Conservation (phyloP, 768 basidiomycete species). For the Lepiota brunneoincarnata region DNA sequence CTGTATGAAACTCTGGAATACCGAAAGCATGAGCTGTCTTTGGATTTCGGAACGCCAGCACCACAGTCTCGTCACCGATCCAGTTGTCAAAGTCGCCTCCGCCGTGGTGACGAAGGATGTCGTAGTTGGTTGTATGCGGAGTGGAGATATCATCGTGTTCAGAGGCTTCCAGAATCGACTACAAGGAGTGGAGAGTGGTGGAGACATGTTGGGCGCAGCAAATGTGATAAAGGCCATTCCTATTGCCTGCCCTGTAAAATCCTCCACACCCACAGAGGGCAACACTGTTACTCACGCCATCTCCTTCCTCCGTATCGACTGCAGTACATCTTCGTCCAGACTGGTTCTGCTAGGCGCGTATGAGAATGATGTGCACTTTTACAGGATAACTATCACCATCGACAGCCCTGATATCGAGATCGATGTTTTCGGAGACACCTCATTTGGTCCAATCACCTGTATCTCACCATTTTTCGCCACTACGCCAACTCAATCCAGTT, state of each 20-base stretch:
- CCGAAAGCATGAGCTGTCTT: constrained; percentile 47
- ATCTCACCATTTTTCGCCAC: constrained; percentile 47
- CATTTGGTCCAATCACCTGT: constrained; percentile 48
- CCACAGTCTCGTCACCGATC: constrained; percentile 38
- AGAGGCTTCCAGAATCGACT: constrained; percentile 32
- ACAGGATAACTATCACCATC: constrained; percentile 41
- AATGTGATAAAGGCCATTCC: constrained; percentile 25
- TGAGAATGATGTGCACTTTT: constrained; percentile 47
- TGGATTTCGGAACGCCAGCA: constrained; percentile 56
- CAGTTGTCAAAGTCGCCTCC: constrained; percentile 49
- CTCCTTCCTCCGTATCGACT: constrained; percentile 26
- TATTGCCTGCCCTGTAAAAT: constrained; percentile 33
- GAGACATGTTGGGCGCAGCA: constrained; percentile 15
- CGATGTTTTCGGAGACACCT: constrained; percentile 46
- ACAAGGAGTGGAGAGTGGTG: not conserved
- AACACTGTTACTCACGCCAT: constrained; percentile 14
- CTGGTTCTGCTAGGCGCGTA: constrained; percentile 51
- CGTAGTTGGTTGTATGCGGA: constrained; percentile 49
- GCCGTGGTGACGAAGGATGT: constrained; percentile 36
- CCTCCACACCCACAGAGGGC: constrained; percentile 13
- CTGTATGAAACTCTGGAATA: constrained; percentile 71
- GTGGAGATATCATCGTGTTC: constrained; percentile 61
- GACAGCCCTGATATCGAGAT: constrained; percentile 27
- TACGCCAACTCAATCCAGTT: constrained; percentile 34
- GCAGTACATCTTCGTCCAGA: constrained; percentile 10